Percentiles rank a stretch among this genome's conserved stretches.
Evolutionary conservation across 495 filamentous ascomycete genomes (phyloP).

Genomic region (Pyrenopolyporus hunteri): DNA sequence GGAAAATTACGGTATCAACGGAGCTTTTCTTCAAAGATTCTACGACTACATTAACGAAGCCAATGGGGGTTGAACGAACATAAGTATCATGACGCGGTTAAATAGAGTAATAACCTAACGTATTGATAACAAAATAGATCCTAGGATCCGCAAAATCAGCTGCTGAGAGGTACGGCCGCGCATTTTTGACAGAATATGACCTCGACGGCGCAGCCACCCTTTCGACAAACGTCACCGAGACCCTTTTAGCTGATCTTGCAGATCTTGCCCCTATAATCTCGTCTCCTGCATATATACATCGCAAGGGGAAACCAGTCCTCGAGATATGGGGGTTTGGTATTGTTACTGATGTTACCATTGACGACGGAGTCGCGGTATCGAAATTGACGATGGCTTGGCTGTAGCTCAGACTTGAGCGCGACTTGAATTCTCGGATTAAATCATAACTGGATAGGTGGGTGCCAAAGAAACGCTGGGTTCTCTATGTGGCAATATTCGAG

Average conservation of each 20-base stretch:
- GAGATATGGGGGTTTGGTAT: conserved; percentile 44
- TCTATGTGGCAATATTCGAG: too few relatives aligned
- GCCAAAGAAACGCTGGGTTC: too few relatives aligned
- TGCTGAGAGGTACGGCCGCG: conserved; percentile 43
- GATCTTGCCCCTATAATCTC: conserved; percentile 32
- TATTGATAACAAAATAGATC: conserved; percentile 31
- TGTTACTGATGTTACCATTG: conserved; percentile 28
- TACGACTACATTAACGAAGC: conserved; percentile 41
- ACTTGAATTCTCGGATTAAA: too few relatives aligned
- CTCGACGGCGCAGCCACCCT: conserved; percentile 33
- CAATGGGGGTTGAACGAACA: conserved; percentile 38
- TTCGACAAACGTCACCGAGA: conserved; percentile 28
- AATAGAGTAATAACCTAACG: neutral
- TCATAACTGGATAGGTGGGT: too few relatives aligned
- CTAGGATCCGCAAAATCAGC: conserved; percentile 34
- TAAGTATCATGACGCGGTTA: neutral
- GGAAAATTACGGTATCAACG: conserved; percentile 42
- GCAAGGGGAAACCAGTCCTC: conserved; percentile 42
- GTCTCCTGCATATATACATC: conserved; percentile 43
- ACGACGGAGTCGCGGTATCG: conserved; percentile 39
- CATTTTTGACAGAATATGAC: conserved; percentile 44
- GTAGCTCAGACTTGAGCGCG: too few relatives aligned
- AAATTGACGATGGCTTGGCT: neutral
- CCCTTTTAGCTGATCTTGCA: conserved; percentile 35
- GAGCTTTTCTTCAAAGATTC: conserved; percentile 43